Conservation (phyloP, 2,329 filamentous ascomycete genomes). For the Aphanocladium album region DNA sequence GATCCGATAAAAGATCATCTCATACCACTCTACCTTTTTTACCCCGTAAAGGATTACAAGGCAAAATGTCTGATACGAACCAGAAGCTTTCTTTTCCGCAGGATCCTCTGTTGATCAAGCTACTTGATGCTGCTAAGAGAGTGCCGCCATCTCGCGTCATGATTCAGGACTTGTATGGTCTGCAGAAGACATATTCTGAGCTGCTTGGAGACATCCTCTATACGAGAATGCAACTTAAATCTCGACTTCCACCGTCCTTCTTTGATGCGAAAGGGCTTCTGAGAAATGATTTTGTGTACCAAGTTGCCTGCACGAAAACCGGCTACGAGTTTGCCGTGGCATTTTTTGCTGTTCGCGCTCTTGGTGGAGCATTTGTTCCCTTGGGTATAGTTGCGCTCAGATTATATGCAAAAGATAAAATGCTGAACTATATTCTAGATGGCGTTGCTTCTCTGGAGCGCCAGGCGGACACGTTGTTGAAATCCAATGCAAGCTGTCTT, state of each 20-base stretch:
- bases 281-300: slow-evolving; percentile 9
- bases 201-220: slow-evolving; percentile 18
- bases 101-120: slow-evolving; percentile 16
- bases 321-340: slow-evolving; percentile 23
- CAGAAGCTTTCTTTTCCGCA: neutral
- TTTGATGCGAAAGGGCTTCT: slow-evolving; percentile 12
- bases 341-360: slow-evolving; percentile 18
- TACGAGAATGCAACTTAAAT: slow-evolving; percentile 14
- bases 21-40: neutral
- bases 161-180: slow-evolving; percentile 17
- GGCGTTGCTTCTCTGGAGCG: slow-evolving; percentile 11
- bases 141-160: slow-evolving; percentile 3
- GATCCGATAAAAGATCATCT: no score
- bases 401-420: no score
- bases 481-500: slow-evolving; percentile 11
- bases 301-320: slow-evolving; percentile 14
- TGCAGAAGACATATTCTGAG: slow-evolving; percentile 19
- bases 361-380: slow-evolving; percentile 18
- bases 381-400: slow-evolving; percentile 14
- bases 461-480: slow-evolving; percentile 13
- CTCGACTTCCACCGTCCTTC: slow-evolving; percentile 10
- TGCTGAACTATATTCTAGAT: no score
- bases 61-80: neutral
- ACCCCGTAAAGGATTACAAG: neutral
- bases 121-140: slow-evolving; percentile 14